phyloP scores from a whole-genome alignment of 371 early-diverging fungal genomes.

The Syncephalastrum racemosum region DNA sequence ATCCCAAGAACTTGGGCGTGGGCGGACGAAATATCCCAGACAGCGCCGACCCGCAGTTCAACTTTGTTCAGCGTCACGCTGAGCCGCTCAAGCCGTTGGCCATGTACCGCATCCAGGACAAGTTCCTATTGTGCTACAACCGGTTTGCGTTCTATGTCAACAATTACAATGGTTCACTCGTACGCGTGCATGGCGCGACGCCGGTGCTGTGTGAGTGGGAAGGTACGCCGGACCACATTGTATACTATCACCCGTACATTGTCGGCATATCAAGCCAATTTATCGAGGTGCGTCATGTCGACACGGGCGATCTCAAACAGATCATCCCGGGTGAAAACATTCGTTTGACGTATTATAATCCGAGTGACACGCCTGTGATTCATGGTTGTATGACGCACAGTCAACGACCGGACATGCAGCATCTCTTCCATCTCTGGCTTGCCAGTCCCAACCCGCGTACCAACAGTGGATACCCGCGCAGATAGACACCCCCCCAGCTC shows the following conservation, averaged over 20 bases:
- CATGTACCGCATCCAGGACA: conserved; percentile 77
- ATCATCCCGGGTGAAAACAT: conserved; percentile 51
- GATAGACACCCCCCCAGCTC: conserved; percentile 2
- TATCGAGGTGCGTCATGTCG: conserved; percentile 87
- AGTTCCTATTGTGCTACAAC: conserved; percentile 86
- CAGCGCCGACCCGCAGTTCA: conserved; percentile 75
- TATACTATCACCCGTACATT: conserved; percentile 81
- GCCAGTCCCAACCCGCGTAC: conserved; percentile 11
- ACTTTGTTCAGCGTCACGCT: conserved; percentile 78
- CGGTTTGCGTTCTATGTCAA: conserved; percentile 93
- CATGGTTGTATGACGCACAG: conserved; percentile 50
- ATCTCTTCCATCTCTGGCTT: conserved; percentile 39
- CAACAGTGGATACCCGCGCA: conserved; percentile 21
- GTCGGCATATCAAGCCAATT: conserved; percentile 86
- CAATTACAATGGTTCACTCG: conserved; percentile 55
- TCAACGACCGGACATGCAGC: conserved; percentile 46
- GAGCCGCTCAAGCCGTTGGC: conserved; percentile 77
- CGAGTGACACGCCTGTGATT: conserved; percentile 37
- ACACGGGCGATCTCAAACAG: conserved; percentile 59
- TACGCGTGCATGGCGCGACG: conserved; percentile 23
- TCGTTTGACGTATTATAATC: conserved; percentile 45
- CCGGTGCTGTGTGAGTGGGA: conserved; percentile 56
- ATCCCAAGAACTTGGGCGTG: conserved; percentile 73
- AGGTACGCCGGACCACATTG: conserved; percentile 60
- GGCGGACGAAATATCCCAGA: conserved; percentile 60